A percentile compares a stretch with the other conserved stretches of the same genome.
Conservation (phyloP, 78 protist species). For the Creolimax fragrantissima region DNA sequence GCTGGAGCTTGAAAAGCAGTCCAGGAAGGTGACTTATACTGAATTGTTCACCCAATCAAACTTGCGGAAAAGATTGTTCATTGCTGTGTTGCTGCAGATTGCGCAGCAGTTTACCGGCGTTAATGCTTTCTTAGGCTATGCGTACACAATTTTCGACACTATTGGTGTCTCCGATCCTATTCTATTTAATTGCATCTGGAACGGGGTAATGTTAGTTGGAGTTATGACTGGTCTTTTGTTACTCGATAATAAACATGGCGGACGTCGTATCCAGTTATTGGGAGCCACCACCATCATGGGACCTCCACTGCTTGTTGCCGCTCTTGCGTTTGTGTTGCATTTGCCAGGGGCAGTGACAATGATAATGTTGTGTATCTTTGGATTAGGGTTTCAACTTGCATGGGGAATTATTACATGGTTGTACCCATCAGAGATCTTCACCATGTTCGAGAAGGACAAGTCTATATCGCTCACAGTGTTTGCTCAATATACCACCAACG, state of each 20-base stretch:
- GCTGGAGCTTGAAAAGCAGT: background rate
- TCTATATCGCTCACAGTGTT: background rate
- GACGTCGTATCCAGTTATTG: background rate
- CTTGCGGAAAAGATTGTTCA: background rate
- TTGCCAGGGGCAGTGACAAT: background rate
- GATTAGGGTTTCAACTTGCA: background rate
- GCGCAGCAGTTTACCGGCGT: slow-evolving; percentile 22
- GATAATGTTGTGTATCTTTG: background rate
- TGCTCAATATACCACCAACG: background rate
- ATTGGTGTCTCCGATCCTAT: slow-evolving; percentile 3
- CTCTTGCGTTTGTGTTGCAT: background rate
- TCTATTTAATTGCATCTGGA: background rate
- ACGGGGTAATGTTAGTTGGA: slow-evolving; percentile 8
- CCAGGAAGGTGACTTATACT: background rate
- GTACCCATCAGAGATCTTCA: background rate
- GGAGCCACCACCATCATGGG: background rate
- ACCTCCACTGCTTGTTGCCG: background rate
- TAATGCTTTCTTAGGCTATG: slow-evolving; percentile 10
- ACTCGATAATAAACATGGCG: background rate
- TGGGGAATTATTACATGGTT: slow-evolving; percentile 12
- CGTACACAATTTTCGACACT: background rate
- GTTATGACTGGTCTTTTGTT: background rate
- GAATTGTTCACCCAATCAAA: background rate
- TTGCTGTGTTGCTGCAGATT: slow-evolving; percentile 12
- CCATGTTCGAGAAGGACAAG: background rate